Evolutionary conservation across 2,329 filamentous ascomycete genomes (phyloP), one percentile per base, ranked within the genome.

Genomic region (Penicillium sp.): DNA sequence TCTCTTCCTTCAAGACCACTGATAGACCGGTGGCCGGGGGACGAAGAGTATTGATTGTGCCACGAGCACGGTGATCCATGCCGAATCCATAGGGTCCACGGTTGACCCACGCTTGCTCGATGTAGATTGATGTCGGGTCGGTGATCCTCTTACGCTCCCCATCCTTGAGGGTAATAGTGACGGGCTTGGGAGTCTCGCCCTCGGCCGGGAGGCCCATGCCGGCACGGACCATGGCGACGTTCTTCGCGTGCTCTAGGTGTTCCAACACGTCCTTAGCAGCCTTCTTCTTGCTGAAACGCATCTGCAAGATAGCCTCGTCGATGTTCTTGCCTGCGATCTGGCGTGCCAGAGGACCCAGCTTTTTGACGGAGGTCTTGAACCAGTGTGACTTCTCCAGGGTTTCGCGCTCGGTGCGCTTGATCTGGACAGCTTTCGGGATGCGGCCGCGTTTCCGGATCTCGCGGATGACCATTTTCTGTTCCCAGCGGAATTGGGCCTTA

Each of bases 211-310:
- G 75, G 0, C 91, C 92, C 93, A 99, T 97, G 12, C 90, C 91
- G 36, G 87, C 81, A 63, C 81, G 81, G 15, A 88, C 88, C 60
- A 96, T 79, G 33, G 94, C 94, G 65, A 87, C 78, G 67, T 96
- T 89, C 52, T 87, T 84, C 1, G 93, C 92, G 64, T 89, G 82
- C 67, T 94, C 84, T 16, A 99, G 78, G 67, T 94, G 89, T 67
- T 85, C 86, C 62, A 83, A 78, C 26, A 97, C 84, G 66, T 96
- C 90, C 61, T 83, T 79, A 6, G 93, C 89, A 58, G 88, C 88
- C 77, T 91, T 93, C 83, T 99, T 99, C 79, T 90, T 90, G 72
- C 87, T 93, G 77, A 93, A 97, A 51, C 87, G 84, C 90, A 99
- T 96, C 79, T 99, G 94, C 49, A 89, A 76, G 61, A 97, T 89